Evolutionary conservation across 2,329 filamentous ascomycete genomes (phyloP).

Genomic region (Aspergillus udagawae): DNA sequence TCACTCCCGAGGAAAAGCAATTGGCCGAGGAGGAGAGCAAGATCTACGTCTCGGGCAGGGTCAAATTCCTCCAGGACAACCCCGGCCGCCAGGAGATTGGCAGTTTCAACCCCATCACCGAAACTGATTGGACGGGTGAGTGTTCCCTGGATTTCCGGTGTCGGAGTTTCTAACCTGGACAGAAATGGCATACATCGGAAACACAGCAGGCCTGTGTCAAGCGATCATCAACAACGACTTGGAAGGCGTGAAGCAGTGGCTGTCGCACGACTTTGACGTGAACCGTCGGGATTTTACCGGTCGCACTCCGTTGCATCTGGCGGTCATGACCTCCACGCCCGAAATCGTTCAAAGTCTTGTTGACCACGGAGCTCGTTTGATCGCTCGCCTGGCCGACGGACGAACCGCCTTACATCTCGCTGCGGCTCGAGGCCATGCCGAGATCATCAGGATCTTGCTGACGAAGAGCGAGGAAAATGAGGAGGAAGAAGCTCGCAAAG

Average conservation of each 20-base stretch:
- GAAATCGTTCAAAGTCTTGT: slow-evolving; percentile 69
- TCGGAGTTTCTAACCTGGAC: background rate
- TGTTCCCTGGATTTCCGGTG: background rate
- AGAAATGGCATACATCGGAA: slow-evolving; percentile 84
- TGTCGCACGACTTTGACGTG: slow-evolving; percentile 64
- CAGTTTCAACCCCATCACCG: slow-evolving; percentile 74
- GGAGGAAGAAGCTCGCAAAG: slow-evolving; percentile 48
- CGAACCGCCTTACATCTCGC: slow-evolving; percentile 80
- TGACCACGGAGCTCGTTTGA: slow-evolving; percentile 66
- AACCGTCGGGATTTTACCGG: slow-evolving; percentile 76
- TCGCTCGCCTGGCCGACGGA: slow-evolving; percentile 73
- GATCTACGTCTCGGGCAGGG: slow-evolving; percentile 68
- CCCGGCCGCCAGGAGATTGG: slow-evolving; percentile 72
- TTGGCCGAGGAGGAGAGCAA: slow-evolving; percentile 68
- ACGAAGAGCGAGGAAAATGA: slow-evolving; percentile 67
- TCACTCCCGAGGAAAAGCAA: slow-evolving; percentile 67
- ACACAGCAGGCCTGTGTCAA: slow-evolving; percentile 71
- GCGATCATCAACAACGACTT: slow-evolving; percentile 73
- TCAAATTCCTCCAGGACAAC: slow-evolving; percentile 74
- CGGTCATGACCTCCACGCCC: slow-evolving; percentile 63
- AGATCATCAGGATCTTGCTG: slow-evolving; percentile 70
- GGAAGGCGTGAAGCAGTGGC: slow-evolving; percentile 67
- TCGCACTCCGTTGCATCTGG: slow-evolving; percentile 73
- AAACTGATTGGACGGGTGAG: slow-evolving; percentile 70
- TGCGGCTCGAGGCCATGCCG: slow-evolving; percentile 62